phyloP scores from a whole-genome alignment of 2,329 filamentous ascomycete genomes.

The Biscogniauxia sp. region DNA sequence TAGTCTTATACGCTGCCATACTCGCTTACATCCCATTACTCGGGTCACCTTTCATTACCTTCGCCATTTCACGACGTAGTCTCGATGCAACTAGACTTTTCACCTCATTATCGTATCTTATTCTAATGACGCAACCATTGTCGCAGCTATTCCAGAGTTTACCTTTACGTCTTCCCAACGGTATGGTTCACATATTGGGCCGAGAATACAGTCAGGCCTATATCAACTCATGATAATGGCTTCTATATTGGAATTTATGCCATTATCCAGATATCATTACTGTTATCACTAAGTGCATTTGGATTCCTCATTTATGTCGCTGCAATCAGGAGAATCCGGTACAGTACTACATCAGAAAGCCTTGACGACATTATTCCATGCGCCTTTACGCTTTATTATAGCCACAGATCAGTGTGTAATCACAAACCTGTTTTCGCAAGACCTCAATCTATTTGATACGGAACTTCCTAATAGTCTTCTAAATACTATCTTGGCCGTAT shows the following conservation, averaged over 20 bases:
- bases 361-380: conserved; percentile 33
- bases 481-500: conserved; percentile 22
- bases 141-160: conserved; percentile 36
- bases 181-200: conserved; percentile 28
- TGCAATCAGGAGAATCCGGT: conserved; percentile 16
- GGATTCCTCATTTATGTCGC: conserved; percentile 13
- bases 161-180: conserved; percentile 22
- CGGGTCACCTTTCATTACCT: conserved; percentile 38
- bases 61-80: conserved; percentile 34
- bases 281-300: conserved; percentile 19
- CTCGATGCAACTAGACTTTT: conserved; percentile 38
- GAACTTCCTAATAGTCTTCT: conserved; percentile 37
- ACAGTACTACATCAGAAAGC: conserved; percentile 20
- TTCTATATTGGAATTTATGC: conserved; percentile 28
- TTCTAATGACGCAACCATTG: conserved; percentile 38
- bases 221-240: conserved; percentile 18
- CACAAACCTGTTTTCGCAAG: conserved; percentile 46
- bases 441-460: conserved; percentile 41
- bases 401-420: conserved; percentile 40
- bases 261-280: conserved; percentile 14
- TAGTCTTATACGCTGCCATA: conserved; percentile 7
- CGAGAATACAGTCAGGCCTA: conserved; percentile 9
- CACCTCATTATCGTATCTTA: conserved; percentile 41
- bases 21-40: conserved; percentile 31
- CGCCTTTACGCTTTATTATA: conserved; percentile 42